Evolutionary conservation across 78 protist genomes (phyloP), one percentile per base, ranked within the genome.

Genomic region (Dictyostelium firmibasis): DNA sequence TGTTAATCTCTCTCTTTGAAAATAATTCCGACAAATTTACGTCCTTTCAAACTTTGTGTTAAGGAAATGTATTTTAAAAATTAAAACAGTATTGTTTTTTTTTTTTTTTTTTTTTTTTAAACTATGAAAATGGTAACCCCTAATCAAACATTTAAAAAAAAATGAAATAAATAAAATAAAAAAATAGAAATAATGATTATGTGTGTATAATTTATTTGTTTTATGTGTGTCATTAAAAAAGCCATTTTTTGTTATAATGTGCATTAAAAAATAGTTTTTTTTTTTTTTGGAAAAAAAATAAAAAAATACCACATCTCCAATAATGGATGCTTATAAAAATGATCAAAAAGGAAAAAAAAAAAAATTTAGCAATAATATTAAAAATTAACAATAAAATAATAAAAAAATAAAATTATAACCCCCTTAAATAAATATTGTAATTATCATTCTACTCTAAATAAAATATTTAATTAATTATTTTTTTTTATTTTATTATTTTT

Each of bases 1-100:
- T 67, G 75, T 67, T 29, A 67, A 67, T 67, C 75, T 67, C 31
- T 67, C 75, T 67, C 75, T 67, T 67, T 67, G 75, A 67, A 67
- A 67, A 67, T 11, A 25, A 67, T 67, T 67, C 75, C 75, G 75
- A 67, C 75, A 67, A 67, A 25, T 57, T 57, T 57, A 57, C 67
- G n/a, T 57, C 27, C 67, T 57, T 57, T 57, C 67, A 57, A 57
- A 57, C 67, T 57, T 57, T 57, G 27, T 57, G 67, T 57, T 57
- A 20, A 20, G 27, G 1, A 20, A 3, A 27, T 57, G 67, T 57
- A 5, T 57, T 57, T 57, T 57, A 57, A 57, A 57, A 57, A 14
- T 5, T 57, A 5, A 57, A 57, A 57, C 67, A 57, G 20, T 57
- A 14, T 57, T 50, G 62, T 50, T 50, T 44, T 8, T n/a, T n/a